Evolutionary conservation across 129 eudicot genomes (phyloP), one percentile per base, ranked within the genome.

Genomic region (Oenanthe sinensis): DNA sequence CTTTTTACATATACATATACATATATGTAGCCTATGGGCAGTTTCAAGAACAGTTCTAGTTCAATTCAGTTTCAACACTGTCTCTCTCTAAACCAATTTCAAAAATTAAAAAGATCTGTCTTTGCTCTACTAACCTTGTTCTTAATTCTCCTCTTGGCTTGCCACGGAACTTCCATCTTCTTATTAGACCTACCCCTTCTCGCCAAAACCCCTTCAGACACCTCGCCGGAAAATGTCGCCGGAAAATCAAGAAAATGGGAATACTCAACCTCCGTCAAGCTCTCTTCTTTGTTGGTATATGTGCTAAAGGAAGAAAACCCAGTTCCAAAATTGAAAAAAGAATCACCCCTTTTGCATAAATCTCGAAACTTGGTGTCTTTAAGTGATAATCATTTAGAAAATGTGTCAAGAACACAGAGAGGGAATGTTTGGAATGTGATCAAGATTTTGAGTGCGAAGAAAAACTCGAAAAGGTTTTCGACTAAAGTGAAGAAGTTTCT

Each of bases 101-200:
- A 60, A 12, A 79, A 67, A 55, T 46, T 50, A 46, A 86, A 58
- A 75, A 92, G 79, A 78, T 89, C 87, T 54, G 48, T 92, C 82
- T 84, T 78, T 78, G 95, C 91, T 74, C 43, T 89, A 63, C 40
- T 92, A 49, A 83, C 91, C 45, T 11, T 90, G 69, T 82, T 88
- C 33, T 54, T 85, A 20, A 79, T 92, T 10, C 74, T 86, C 33
- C 83, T 92, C 42, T 77, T 92, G 22, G 82, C 86, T 78, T 86
- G 85, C 82, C 90, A 88, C 70, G 91, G 88, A 65, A 89, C 88
- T 55, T 73, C 85, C 36, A 77, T 90, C 30, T 90, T 92, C 85
- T 90, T 83, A 69, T 26, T 85, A 5, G 78, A 65, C 1, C 58
- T 92, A 77, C 88, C 94, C 12, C 71, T 91, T 74, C 78, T 87